phyloP scores from a whole-genome alignment of 345 rosid genomes.

The Melastoma malabathricum region DNA sequence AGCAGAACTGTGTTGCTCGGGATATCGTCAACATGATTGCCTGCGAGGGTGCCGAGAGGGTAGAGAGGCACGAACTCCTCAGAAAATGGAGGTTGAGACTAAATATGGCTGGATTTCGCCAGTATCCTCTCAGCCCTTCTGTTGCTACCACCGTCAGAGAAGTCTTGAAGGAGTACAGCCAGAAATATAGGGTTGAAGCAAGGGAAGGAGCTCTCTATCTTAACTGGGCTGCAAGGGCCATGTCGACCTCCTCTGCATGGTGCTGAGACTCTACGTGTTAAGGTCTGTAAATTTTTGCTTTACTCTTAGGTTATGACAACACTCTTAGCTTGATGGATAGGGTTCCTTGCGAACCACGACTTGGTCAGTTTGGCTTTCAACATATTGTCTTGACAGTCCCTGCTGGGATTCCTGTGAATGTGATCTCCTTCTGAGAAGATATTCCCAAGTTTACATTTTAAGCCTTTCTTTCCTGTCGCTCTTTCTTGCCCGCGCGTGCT shows the following conservation, averaged over 20 bases:
- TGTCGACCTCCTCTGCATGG: slow-evolving; percentile 38
- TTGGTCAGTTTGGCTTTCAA: too few species aligned
- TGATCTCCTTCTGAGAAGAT: too few species aligned
- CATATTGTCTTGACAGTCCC: too few species aligned
- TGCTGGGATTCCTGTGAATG: too few species aligned
- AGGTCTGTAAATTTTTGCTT: slow-evolving; percentile 3
- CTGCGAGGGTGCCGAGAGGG: slow-evolving; percentile 32
- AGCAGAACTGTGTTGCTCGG: slow-evolving; percentile 41
- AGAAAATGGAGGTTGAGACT: slow-evolving; percentile 26
- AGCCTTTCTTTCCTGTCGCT: too few species aligned
- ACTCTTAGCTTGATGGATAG: slow-evolving; percentile 3
- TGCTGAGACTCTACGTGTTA: slow-evolving; percentile 9
- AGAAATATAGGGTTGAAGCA: slow-evolving; percentile 21
- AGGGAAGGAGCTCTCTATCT: slow-evolving; percentile 28
- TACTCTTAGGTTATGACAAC: neutral
- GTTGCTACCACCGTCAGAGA: slow-evolving; percentile 3
- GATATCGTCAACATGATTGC: slow-evolving; percentile 44
- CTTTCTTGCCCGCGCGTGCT: neutral
- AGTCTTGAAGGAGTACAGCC: slow-evolving; percentile 16
- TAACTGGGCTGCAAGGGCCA: slow-evolving; percentile 22
- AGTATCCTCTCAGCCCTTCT: slow-evolving; percentile 4
- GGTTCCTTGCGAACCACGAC: neutral
- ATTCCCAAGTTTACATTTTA: too few species aligned
- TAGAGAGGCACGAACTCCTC: slow-evolving; percentile 34
- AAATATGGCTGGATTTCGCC: slow-evolving; percentile 13